phyloP scores from a whole-genome alignment of 108 stramenopile genomes.

The Fistulifera pelliculosa region DNA sequence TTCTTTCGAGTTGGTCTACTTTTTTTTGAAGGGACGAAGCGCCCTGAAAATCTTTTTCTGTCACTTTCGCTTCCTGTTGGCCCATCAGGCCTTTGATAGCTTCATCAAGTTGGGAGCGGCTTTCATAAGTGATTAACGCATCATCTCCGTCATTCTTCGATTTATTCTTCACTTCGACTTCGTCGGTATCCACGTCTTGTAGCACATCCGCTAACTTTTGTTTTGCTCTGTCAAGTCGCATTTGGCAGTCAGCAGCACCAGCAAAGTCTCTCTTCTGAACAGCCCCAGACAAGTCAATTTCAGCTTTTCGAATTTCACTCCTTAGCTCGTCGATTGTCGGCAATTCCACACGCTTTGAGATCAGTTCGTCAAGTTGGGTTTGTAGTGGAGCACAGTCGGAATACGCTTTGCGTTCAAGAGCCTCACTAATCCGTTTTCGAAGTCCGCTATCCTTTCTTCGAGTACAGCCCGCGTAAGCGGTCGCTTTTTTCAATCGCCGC shows the following conservation, averaged over 20 bases:
- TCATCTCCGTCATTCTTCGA: constrained; percentile 10
- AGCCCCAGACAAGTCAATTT: constrained; percentile 49
- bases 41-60: constrained; percentile 56
- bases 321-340: constrained; percentile 72
- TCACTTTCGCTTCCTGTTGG: constrained; percentile 36
- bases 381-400: constrained; percentile 67
- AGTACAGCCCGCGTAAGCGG: constrained; percentile 66
- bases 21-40: constrained; percentile 45
- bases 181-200: constrained; percentile 7
- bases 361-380: constrained; percentile 51
- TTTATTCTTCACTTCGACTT: constrained; percentile 8
- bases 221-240: constrained; percentile 46
- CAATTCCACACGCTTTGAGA: constrained; percentile 44
- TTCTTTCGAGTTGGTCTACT: constrained; percentile 44
- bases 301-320: constrained; percentile 42
- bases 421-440: constrained; percentile 51
- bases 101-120: constrained; percentile 59
- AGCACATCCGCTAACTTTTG: constrained; percentile 38
- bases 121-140: constrained; percentile 35
- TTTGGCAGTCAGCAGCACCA: constrained; percentile 52
- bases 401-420: constrained; percentile 58
- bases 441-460: constrained; percentile 53
- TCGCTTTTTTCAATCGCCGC: constrained; percentile 48
- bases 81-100: constrained; percentile 34
- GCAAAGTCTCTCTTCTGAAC: constrained; percentile 63